Evolutionary conservation across 305 asterid genomes (phyloP).

Genomic region (Ilex paraguariensis): DNA sequence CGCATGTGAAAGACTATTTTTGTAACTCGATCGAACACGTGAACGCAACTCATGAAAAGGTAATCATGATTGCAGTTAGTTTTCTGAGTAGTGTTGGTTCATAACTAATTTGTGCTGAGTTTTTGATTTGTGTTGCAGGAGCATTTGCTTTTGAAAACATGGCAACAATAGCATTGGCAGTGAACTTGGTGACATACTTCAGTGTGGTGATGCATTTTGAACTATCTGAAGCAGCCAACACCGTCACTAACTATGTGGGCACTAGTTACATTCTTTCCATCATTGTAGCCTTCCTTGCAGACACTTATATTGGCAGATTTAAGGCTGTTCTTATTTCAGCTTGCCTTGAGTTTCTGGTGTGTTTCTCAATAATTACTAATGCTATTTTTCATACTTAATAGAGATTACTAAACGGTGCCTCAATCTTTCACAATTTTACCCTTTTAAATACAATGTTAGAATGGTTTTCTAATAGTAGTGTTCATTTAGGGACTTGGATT

Average conservation of each 20-base stretch:
- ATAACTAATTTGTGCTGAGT: not conserved
- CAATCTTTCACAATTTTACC: no score
- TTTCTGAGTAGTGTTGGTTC: no score
- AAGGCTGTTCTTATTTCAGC: conserved; percentile 38
- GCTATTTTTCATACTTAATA: not conserved
- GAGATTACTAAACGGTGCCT: no score
- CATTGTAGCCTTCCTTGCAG: conserved; percentile 56
- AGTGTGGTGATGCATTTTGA: conserved; percentile 50
- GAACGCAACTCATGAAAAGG: no score
- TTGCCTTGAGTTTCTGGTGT: conserved; percentile 50
- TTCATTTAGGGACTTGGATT: conserved; percentile 54
- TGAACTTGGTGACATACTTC: conserved; percentile 51
- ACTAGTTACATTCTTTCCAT: conserved; percentile 57
- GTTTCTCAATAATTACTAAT: no score
- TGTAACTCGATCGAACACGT: no score
- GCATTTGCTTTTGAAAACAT: conserved; percentile 44
- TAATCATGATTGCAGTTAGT: no score
- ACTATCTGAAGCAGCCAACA: conserved; percentile 63
- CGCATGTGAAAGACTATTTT: no score
- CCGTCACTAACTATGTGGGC: conserved; percentile 55
- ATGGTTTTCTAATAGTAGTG: not conserved
- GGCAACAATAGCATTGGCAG: conserved; percentile 43
- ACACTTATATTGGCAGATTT: conserved; percentile 61
- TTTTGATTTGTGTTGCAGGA: conserved; percentile 22
- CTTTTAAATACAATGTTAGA: no score